Conservation (phyloP, 2,329 filamentous ascomycete genomes). For the Clonostachys byssicola region DNA sequence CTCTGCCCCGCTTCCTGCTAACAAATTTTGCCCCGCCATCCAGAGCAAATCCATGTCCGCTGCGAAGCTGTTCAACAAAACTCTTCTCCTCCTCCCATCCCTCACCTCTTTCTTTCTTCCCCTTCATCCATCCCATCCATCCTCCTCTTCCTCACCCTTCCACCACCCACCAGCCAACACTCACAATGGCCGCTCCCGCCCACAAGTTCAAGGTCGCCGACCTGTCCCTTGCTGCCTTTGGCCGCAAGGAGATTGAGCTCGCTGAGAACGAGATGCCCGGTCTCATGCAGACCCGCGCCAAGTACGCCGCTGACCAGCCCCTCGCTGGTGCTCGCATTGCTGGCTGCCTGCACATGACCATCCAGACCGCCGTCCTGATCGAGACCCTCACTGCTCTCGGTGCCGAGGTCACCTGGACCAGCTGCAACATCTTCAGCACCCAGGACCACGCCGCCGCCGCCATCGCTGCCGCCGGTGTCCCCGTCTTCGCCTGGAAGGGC, state of each 20-base stretch:
- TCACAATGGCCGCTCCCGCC: conserved; percentile 72
- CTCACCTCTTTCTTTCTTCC: conserved; percentile 13
- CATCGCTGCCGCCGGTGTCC: conserved; percentile 89
- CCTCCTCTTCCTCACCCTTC: conserved; percentile 5
- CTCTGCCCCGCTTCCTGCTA: too few species aligned
- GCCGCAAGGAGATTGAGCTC: conserved; percentile 97
- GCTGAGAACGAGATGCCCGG: conserved; percentile 97
- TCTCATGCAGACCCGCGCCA: conserved; percentile 89
- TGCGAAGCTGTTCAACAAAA: too few species aligned
- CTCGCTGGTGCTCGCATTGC: conserved; percentile 93
- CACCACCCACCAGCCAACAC: not conserved
- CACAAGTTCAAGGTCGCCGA: conserved; percentile 98
- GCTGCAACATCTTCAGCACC: conserved; percentile 99
- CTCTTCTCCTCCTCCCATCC: conserved; percentile 12
- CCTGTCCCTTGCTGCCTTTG: conserved; percentile 95
- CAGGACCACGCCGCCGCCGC: conserved; percentile 98
- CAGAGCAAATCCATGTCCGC: conserved; percentile 2
- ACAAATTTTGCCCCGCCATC: too few species aligned
- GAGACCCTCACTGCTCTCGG: conserved; percentile 93
- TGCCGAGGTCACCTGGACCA: conserved; percentile 98
- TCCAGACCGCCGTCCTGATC: conserved; percentile 98
- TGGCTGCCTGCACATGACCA: conserved; percentile 99
- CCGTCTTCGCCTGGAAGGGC: conserved; percentile 75
- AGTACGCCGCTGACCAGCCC: conserved; percentile 92
- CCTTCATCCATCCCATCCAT: conserved; percentile 7